Conservation (phyloP, 2,329 filamentous ascomycete species). For the Fusarium cicatricum region DNA sequence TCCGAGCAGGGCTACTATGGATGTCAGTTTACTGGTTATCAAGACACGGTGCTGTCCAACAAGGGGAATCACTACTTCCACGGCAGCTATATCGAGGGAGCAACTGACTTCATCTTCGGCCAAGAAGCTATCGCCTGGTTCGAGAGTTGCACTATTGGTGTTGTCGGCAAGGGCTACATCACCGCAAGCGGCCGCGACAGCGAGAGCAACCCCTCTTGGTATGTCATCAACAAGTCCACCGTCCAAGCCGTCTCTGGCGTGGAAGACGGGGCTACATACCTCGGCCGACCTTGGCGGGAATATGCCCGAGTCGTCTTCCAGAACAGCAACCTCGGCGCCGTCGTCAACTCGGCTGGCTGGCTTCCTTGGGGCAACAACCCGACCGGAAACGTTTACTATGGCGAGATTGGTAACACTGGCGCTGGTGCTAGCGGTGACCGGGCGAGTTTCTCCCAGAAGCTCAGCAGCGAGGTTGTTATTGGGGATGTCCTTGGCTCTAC, state of each 20-base stretch:
- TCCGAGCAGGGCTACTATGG: conserved; percentile 54
- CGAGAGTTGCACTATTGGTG: conserved; percentile 50
- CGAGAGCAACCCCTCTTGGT: conserved; percentile 49
- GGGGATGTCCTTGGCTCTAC: conserved; percentile 16
- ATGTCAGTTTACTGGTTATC: conserved; percentile 55
- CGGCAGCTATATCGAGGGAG: conserved; percentile 54
- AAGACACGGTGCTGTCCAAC: conserved; percentile 59
- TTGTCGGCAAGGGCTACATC: conserved; percentile 47
- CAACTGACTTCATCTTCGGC: conserved; percentile 54
- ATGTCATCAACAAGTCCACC: conserved; percentile 54
- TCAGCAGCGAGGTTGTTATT: conserved; percentile 31
- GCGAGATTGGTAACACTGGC: conserved; percentile 67
- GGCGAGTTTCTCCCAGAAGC: conserved; percentile 52
- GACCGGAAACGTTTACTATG: conserved; percentile 62
- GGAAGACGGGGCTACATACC: conserved; percentile 48
- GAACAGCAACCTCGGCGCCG: conserved; percentile 53
- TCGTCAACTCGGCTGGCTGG: conserved; percentile 59
- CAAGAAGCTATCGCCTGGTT: conserved; percentile 53
- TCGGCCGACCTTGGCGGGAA: conserved; percentile 57
- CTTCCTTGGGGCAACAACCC: conserved; percentile 58
- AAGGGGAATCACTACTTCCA: conserved; percentile 57
- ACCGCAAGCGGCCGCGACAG: conserved; percentile 53
- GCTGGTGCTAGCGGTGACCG: conserved; percentile 61
- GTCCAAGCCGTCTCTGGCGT: conserved; percentile 42
- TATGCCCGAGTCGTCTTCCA: conserved; percentile 59